These are phyloP conservation scores for Trypanosoma mega DNA, from an alignment of 208 protist species.

Conservation along the genomic window DNA sequence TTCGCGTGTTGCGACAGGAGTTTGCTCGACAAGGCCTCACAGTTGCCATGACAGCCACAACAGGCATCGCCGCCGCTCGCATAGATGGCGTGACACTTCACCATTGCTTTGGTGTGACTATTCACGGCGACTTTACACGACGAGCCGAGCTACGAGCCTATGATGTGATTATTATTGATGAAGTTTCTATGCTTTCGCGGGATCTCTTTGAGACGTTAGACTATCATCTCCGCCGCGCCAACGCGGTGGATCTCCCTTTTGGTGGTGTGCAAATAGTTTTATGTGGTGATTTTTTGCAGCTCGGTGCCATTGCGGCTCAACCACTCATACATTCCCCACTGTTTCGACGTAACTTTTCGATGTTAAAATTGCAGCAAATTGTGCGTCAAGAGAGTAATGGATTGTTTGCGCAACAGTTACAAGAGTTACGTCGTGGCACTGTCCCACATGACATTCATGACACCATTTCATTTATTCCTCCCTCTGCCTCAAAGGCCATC, in stretches of 20 bases:
- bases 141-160: slow-evolving; percentile 62
- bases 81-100: slow-evolving; percentile 87
- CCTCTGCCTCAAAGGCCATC: no score
- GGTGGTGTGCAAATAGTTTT: slow-evolving; percentile 92
- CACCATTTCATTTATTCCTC: slow-evolving; percentile 64
- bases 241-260: slow-evolving; percentile 81
- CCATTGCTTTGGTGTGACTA: slow-evolving; percentile 86
- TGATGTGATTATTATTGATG: slow-evolving; percentile 93
- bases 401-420: slow-evolving; percentile 64
- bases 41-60: slow-evolving; percentile 86
- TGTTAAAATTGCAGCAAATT: slow-evolving; percentile 69
- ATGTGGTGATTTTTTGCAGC: slow-evolving; percentile 92
- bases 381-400: slow-evolving; percentile 56
- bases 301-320: slow-evolving; percentile 66
- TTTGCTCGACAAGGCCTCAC: slow-evolving; percentile 52
- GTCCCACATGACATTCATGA: slow-evolving; percentile 63
- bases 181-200: slow-evolving; percentile 89
- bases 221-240: slow-evolving; percentile 64
- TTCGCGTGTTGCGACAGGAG: slow-evolving; percentile 76
- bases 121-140: slow-evolving; percentile 65
- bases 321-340: slow-evolving; percentile 64
- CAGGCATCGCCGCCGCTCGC: slow-evolving; percentile 74
- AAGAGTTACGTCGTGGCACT: slow-evolving; percentile 63
- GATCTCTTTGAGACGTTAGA: slow-evolving; percentile 86
- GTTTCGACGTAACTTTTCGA: slow-evolving; percentile 79